Conservation (phyloP, 495 filamentous ascomycete genomes). For the Tuber borchii region DNA sequence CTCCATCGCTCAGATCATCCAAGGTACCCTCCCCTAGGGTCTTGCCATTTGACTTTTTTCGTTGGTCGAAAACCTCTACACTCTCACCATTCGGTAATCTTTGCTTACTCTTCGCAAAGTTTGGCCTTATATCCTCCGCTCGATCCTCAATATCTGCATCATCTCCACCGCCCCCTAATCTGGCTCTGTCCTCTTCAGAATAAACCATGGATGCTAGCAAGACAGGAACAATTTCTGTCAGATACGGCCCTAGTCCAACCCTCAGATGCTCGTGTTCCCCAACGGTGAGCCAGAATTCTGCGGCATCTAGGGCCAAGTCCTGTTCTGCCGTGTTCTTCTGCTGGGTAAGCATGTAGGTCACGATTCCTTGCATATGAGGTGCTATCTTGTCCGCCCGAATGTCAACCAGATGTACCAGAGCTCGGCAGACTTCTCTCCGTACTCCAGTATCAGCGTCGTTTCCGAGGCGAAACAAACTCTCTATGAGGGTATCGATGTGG, state of each 20-base stretch:
- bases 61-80: conserved; percentile 38
- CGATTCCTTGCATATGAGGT: conserved; percentile 80
- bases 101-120: conserved; percentile 73
- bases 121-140: conserved; percentile 84
- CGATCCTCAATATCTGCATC: conserved; percentile 90
- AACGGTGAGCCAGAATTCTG: conserved; percentile 94
- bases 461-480: conserved; percentile 72
- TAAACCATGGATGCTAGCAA: conserved; percentile 95
- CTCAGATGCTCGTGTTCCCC: conserved; percentile 78
- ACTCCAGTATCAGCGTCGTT: conserved; percentile 69
- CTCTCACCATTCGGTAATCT: conserved; percentile 47
- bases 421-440: conserved; percentile 81
- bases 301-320: conserved; percentile 86
- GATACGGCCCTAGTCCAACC: conserved; percentile 63
- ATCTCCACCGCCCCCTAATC: conserved; percentile 72
- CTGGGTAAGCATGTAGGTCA: conserved; percentile 86
- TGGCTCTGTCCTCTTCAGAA: conserved; percentile 81
- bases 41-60: conserved; percentile 51
- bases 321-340: conserved; percentile 78
- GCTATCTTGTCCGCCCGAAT: conserved; percentile 80
- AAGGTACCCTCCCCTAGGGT: conserved; percentile 53
- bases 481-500: conserved; percentile 70
- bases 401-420: conserved; percentile 88
- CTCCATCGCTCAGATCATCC: conserved; percentile 81
- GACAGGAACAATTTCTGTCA: conserved; percentile 81